Conservation (phyloP, 345 rosid genomes). For the Excoecaria cochinchinensis region DNA sequence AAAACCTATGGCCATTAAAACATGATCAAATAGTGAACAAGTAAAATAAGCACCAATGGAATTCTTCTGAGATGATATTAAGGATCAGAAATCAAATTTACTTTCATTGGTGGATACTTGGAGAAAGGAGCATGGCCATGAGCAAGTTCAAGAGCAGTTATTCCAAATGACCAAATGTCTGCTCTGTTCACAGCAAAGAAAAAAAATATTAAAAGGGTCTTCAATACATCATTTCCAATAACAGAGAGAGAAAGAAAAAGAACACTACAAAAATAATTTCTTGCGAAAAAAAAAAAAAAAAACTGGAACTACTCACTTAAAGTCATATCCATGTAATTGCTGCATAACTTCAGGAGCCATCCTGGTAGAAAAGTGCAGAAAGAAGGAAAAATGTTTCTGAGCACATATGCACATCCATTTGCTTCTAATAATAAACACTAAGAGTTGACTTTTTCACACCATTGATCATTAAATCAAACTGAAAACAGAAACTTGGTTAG, state of each 20-base stretch:
- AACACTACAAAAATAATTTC: not conserved
- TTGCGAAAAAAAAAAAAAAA: not conserved
- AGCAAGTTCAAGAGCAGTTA: constrained; percentile 98
- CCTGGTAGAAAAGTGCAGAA: constrained; percentile 43
- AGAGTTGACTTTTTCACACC: not conserved
- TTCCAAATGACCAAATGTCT: constrained; percentile 98
- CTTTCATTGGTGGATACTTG: constrained; percentile 99
- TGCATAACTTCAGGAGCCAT: constrained; percentile 99
- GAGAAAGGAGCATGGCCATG: constrained; percentile 99
- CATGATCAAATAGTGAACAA: constrained; percentile 23
- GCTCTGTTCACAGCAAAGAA: constrained; percentile 58
- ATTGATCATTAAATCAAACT: not conserved
- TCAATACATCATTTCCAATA: constrained; percentile 14
- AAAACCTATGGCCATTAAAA: constrained; percentile 56
- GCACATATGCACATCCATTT: not conserved
- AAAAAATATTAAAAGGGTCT: constrained; percentile 8
- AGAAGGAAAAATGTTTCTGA: constrained; percentile 7
- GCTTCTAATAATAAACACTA: not conserved
- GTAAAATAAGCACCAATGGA: constrained; percentile 13
- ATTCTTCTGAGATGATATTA: constrained; percentile 10
- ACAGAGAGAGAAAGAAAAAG: not conserved
- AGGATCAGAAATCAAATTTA: constrained; percentile 32
- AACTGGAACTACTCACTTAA: constrained; percentile 65
- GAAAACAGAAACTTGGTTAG: constrained; percentile 8
- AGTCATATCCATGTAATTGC: constrained; percentile 98